Percentiles rank a stretch among this genome's conserved stretches.
Conservation (phyloP, 306 rosid genomes). For the Medicago ruthenica region DNA sequence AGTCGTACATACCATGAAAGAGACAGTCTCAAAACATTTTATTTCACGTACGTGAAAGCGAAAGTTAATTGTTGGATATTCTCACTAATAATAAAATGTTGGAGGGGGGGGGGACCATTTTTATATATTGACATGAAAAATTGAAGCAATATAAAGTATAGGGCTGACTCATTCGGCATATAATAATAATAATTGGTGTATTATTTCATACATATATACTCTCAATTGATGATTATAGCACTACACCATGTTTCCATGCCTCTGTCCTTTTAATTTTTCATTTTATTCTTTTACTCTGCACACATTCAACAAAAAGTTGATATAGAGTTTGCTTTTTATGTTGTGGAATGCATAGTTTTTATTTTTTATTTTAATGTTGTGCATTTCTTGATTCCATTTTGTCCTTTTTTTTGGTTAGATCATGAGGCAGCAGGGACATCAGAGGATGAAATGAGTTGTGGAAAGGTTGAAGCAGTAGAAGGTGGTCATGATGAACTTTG, state of each 20-base stretch:
- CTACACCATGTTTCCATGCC: not conserved
- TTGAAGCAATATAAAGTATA: not conserved
- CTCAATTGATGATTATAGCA: not conserved
- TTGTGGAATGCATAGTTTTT: not conserved
- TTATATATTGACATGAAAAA: not conserved
- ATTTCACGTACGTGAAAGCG: constrained; percentile 38
- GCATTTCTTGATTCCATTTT: not conserved
- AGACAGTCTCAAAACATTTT: constrained; percentile 12
- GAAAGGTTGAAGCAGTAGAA: constrained; percentile 53
- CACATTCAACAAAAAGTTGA: constrained; percentile 8
- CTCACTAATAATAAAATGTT: constrained; percentile 27
- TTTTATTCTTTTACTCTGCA: not conserved
- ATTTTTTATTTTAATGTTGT: not conserved
- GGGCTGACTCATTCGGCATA: constrained; percentile 3
- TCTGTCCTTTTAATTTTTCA: not conserved
- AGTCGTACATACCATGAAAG: not conserved
- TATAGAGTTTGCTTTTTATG: not conserved
- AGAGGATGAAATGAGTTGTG: constrained; percentile 53
- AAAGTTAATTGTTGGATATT: constrained; percentile 26
- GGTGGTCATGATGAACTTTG: constrained; percentile 28
- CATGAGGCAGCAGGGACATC: constrained; percentile 50
- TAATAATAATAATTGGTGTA: constrained; percentile 27
- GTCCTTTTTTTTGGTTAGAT: constrained; percentile 35
- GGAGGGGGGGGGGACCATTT: constrained; percentile 51
- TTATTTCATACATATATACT: not conserved